Percentiles rank a stretch among this genome's conserved stretches.
These are phyloP conservation scores for Boletus speciosus DNA, from an alignment of 768 basidiomycete species.

Conservation along the genomic window DNA sequence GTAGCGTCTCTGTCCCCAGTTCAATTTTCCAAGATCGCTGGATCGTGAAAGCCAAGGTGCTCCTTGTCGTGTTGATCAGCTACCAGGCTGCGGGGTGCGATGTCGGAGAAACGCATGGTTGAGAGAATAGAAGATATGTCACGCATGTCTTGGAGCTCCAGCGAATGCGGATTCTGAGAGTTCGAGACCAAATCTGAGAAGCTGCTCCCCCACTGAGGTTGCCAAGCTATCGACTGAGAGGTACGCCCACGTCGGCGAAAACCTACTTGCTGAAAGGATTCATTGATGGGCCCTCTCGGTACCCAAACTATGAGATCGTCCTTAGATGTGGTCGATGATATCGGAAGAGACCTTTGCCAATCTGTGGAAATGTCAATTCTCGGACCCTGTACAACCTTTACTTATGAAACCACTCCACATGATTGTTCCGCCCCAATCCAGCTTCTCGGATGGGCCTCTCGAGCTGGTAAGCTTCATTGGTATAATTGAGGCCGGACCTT, in stretches of 20 bases:
- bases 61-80: constrained; percentile 74
- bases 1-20: constrained; percentile 15
- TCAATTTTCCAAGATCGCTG: constrained; percentile 29
- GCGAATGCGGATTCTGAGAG: constrained; percentile 19
- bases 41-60: constrained; percentile 44
- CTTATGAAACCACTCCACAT: too few relatives aligned
- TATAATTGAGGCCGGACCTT: too few relatives aligned
- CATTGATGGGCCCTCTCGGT: constrained; percentile 94
- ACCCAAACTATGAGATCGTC: constrained; percentile 62
- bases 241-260: constrained; percentile 68
- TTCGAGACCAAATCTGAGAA: constrained; percentile 48
- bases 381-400: too few relatives aligned
- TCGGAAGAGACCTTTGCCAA: too few relatives aligned
- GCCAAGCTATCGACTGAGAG: constrained; percentile 76
- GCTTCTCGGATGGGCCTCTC: too few relatives aligned
- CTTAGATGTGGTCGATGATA: too few relatives aligned
- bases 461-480: too few relatives aligned
- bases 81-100: constrained; percentile 72
- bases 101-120: constrained; percentile 61
- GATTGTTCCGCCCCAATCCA: too few relatives aligned
- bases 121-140: constrained; percentile 56
- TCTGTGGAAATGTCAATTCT: too few relatives aligned
- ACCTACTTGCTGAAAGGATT: constrained; percentile 77
- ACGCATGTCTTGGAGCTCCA: constrained; percentile 33
- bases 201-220: constrained; percentile 67